Evolutionary conservation across 139 green algal species (phyloP).

Genomic region (Mychonastes homosphaera): DNA sequence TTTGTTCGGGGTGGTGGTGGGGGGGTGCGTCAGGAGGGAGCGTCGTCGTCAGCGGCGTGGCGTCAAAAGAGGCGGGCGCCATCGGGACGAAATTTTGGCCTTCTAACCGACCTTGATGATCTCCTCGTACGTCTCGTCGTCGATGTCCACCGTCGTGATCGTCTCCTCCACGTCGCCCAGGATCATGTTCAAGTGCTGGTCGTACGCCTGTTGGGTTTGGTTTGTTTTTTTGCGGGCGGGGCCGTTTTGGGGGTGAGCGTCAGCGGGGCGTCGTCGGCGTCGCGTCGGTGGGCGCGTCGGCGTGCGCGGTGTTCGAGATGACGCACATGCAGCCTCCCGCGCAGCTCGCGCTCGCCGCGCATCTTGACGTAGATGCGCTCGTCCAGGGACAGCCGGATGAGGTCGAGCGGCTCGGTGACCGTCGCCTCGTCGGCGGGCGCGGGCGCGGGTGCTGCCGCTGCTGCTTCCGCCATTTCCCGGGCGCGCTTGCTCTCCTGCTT

Average conservation of each 20-base stretch:
- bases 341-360: conserved; percentile 81
- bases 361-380: conserved; percentile 96
- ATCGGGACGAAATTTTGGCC: conserved; percentile 2
- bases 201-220: conserved; percentile 77
- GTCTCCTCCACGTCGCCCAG: conserved; percentile 96
- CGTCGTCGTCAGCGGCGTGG: not conserved
- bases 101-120: conserved; percentile 78
- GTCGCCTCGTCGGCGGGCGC: conserved; percentile 45
- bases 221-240: no score
- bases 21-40: not conserved
- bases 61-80: not conserved
- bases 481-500: no score
- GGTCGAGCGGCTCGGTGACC: conserved; percentile 93
- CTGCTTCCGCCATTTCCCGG: no score
- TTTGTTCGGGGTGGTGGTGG: not conserved
- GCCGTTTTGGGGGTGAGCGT: not conserved
- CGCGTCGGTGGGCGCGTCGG: not conserved
- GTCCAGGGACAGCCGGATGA: conserved; percentile 85
- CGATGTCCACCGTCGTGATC: conserved; percentile 88
- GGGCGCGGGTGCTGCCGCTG: not conserved
- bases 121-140: conserved; percentile 99
- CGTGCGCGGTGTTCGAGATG: not conserved
- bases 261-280: not conserved
- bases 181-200: conserved; percentile 99
- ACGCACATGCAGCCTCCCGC: conserved; percentile 84